These are phyloP conservation scores for Marasmius fiardii DNA, from an alignment of 1,284 basidiomycete genomes.

Conservation along the genomic window DNA sequence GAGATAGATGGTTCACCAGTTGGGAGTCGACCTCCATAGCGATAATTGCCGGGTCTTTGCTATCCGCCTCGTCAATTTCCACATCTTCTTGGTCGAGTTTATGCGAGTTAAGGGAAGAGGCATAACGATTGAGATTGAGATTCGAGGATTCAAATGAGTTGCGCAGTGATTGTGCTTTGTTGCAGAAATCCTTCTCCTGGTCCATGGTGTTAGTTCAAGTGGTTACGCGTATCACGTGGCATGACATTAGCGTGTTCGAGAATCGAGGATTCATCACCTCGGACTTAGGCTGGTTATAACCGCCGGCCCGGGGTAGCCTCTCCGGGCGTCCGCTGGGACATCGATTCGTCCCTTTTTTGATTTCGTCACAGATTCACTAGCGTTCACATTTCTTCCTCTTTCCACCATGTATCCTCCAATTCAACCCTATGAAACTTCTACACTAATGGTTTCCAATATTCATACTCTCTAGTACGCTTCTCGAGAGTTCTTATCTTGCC, in stretches of 20 bases:
- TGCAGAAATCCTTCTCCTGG: constrained; percentile 25
- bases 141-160: constrained; percentile 22
- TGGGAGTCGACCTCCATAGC: constrained; percentile 44
- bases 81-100: constrained; percentile 31
- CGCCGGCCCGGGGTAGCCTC: too few species aligned
- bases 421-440: constrained; percentile 63
- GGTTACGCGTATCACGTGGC: neutral
- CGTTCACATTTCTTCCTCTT: too few species aligned
- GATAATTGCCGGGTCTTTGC: constrained; percentile 45
- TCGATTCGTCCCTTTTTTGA: neutral
- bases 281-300: too few species aligned
- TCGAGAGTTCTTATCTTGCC: neutral
- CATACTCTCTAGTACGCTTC: constrained; percentile 75
- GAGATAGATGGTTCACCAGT: constrained; percentile 31
- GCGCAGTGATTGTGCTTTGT: constrained; percentile 19
- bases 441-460: constrained; percentile 69
- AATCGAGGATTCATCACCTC: too few species aligned
- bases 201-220: constrained; percentile 18
- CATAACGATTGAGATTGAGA: constrained; percentile 33
- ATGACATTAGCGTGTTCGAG: neutral
- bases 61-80: constrained; percentile 29
- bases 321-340: neutral
- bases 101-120: constrained; percentile 31
- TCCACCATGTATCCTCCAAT: constrained; percentile 53
- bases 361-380: neutral